phyloP scores from a whole-genome alignment of 2,329 filamentous ascomycete species.

The Metarhizium brunneum region DNA sequence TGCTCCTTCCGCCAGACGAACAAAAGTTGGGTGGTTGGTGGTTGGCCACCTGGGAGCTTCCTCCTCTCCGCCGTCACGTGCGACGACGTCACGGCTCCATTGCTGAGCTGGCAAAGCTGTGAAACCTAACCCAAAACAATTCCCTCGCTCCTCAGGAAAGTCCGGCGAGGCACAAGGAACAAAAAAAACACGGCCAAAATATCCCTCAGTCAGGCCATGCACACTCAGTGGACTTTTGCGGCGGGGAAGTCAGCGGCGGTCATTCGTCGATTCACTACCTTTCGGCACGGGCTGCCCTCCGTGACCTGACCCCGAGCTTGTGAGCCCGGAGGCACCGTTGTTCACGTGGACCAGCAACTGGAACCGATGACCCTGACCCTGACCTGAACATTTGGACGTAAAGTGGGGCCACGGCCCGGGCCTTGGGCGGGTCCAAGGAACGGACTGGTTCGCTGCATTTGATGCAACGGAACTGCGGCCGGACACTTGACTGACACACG shows the following conservation, averaged over 20 bases:
- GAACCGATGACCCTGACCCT: background rate
- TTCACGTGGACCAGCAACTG: background rate
- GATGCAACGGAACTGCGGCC: background rate
- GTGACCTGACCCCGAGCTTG: background rate
- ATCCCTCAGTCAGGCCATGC: background rate
- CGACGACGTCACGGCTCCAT: background rate
- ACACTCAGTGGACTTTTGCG: too few species aligned
- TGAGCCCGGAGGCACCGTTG: background rate
- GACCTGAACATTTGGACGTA: background rate
- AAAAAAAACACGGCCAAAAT: background rate
- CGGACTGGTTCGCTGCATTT: too few species aligned
- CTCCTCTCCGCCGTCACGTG: slow-evolving; percentile 1
- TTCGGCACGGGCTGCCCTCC: background rate
- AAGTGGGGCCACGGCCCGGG: slow-evolving; percentile 1
- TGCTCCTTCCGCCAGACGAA: too few species aligned
- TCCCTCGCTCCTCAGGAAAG: background rate
- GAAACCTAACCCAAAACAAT: background rate
- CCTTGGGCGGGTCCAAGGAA: background rate
- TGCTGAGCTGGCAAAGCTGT: background rate
- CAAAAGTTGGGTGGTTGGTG: background rate
- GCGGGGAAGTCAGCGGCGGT: too few species aligned
- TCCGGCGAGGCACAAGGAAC: background rate
- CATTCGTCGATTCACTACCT: background rate
- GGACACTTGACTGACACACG: background rate
- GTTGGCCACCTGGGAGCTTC: background rate